A percentile compares a stretch with the other conserved stretches of the same genome.
Evolutionary conservation across 768 basidiomycete genomes (phyloP).

Genomic region (Obba rivulosa): DNA sequence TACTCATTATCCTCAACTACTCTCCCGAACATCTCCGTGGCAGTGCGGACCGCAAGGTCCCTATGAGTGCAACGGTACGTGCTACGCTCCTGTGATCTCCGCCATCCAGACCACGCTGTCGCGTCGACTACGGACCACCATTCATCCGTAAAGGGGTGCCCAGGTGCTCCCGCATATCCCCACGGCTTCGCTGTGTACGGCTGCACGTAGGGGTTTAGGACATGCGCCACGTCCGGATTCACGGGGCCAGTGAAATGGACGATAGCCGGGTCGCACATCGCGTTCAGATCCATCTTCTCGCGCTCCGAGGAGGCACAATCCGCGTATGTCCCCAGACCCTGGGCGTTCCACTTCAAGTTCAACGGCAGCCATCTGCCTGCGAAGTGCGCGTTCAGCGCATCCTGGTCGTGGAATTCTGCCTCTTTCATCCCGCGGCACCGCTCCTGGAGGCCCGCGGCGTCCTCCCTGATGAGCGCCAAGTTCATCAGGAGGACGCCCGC

Average conservation of each 20-base stretch:
- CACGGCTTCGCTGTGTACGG: conserved; percentile 53
- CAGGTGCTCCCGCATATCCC: conserved; percentile 49
- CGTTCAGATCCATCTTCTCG: conserved; percentile 24
- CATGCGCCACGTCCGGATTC: conserved; percentile 35
- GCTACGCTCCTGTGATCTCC: conserved; percentile 19
- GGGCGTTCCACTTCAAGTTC: conserved; percentile 47
- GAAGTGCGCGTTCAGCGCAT: conserved; percentile 45
- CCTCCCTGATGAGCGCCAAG: conserved; percentile 32
- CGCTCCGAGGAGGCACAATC: conserved; percentile 29
- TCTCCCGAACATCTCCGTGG: too few species aligned
- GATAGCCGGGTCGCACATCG: conserved; percentile 37
- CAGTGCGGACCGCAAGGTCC: too few species aligned
- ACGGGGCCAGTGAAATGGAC: conserved; percentile 58
- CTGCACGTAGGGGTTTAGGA: conserved; percentile 48
- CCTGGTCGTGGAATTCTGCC: conserved; percentile 40
- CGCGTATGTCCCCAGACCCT: conserved; percentile 53
- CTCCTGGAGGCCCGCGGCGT: conserved; percentile 21
- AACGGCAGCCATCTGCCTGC: conserved; percentile 36
- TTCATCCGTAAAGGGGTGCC: conserved; percentile 40
- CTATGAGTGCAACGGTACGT: too few species aligned
- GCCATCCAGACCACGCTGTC: conserved; percentile 39
- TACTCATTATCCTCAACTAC: too few species aligned
- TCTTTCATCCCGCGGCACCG: conserved; percentile 23
- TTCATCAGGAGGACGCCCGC: conserved; percentile 51
- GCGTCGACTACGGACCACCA: conserved; percentile 42